These are phyloP conservation scores for Penicillium brasilianum DNA, from an alignment of 2,329 filamentous ascomycete species.

Conservation along the genomic window DNA sequence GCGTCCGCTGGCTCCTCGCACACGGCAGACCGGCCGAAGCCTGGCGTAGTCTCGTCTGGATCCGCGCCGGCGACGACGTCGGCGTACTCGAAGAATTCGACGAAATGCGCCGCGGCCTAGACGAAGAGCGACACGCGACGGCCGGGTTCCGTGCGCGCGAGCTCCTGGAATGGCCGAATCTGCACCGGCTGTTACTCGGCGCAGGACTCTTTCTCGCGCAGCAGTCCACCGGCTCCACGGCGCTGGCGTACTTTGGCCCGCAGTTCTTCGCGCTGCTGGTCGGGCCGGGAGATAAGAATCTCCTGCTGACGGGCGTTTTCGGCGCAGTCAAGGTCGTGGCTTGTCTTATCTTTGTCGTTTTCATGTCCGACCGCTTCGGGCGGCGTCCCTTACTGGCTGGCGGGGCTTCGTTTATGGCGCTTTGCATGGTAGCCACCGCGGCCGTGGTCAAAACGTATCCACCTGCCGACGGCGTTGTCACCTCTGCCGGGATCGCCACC, in stretches of 20 bases:
- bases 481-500: slow-evolving; percentile 56
- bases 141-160: slow-evolving; percentile 52
- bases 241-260: slow-evolving; percentile 60
- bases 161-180: slow-evolving; percentile 53
- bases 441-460: slow-evolving; percentile 51
- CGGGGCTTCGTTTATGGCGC: slow-evolving; percentile 51
- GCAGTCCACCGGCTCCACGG: slow-evolving; percentile 60
- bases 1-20: slow-evolving; percentile 57
- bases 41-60: slow-evolving; percentile 57
- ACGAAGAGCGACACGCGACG: slow-evolving; percentile 52
- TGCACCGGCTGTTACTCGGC: slow-evolving; percentile 51
- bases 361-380: slow-evolving; percentile 58
- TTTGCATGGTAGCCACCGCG: slow-evolving; percentile 56
- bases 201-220: slow-evolving; percentile 58
- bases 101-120: slow-evolving; percentile 56
- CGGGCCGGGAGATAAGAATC: slow-evolving; percentile 50
- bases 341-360: slow-evolving; percentile 58
- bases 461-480: slow-evolving; percentile 46
- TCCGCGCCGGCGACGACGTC: slow-evolving; percentile 52
- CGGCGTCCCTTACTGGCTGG: slow-evolving; percentile 57
- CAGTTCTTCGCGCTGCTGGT: slow-evolving; percentile 61
- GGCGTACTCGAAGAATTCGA: slow-evolving; percentile 53
- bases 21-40: slow-evolving; percentile 53
- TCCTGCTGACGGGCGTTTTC: slow-evolving; percentile 60
- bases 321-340: slow-evolving; percentile 59